Percentiles rank a stretch among this genome's conserved stretches.
phyloP scores from a whole-genome alignment of 768 basidiomycete genomes.

The Baorangia bicolor region DNA sequence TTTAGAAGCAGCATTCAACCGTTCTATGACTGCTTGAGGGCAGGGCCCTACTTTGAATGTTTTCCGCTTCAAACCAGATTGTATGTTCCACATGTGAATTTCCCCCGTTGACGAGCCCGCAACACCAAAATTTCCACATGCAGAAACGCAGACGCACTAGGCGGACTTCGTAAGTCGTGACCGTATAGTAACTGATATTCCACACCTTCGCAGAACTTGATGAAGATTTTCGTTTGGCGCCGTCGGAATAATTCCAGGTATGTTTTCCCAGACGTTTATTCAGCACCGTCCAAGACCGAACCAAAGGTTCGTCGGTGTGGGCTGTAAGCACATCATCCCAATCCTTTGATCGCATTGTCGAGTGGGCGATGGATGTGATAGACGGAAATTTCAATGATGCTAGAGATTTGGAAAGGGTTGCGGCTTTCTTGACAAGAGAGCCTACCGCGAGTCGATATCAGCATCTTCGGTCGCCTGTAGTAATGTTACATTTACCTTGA shows the following conservation, averaged over 20 bases:
- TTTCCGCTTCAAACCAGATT: constrained; percentile 85
- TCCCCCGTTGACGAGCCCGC: constrained; percentile 78
- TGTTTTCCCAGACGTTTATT: constrained; percentile 81
- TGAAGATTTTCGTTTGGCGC: constrained; percentile 44
- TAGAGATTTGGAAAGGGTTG: constrained; percentile 71
- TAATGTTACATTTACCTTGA: constrained; percentile 60
- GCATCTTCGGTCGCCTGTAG: neutral
- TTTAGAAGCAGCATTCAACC: constrained; percentile 42
- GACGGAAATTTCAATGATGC: constrained; percentile 83
- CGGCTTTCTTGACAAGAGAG: constrained; percentile 79
- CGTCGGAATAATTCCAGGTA: constrained; percentile 57
- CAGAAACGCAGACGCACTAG: constrained; percentile 83
- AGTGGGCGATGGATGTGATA: constrained; percentile 75
- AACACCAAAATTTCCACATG: constrained; percentile 94
- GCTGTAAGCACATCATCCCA: constrained; percentile 98
- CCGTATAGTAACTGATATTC: neutral
- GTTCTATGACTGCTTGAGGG: constrained; percentile 51
- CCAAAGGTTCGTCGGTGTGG: constrained; percentile 78
- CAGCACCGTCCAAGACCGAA: constrained; percentile 85
- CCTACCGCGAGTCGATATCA: constrained; percentile 45
- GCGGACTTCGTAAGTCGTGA: neutral
- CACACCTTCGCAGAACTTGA: constrained; percentile 73
- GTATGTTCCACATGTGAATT: constrained; percentile 95
- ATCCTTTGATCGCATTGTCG: constrained; percentile 80
- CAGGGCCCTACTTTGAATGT: constrained; percentile 66